Evolutionary conservation across 108 stramenopile species (phyloP), one percentile per base, ranked within the genome.

Genomic region (Skeletonema tropicum): DNA sequence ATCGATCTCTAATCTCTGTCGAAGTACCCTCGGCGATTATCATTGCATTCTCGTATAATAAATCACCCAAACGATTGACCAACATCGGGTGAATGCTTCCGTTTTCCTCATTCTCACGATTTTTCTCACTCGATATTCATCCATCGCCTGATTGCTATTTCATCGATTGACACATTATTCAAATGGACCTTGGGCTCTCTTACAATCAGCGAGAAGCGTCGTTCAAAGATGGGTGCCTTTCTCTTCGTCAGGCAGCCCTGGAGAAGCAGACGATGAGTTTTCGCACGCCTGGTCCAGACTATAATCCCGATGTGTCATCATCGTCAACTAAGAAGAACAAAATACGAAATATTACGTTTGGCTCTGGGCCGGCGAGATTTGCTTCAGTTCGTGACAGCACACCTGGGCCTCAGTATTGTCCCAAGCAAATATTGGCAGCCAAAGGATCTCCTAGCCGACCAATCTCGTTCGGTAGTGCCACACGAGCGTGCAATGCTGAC

Each of bases 341-440:
- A 59, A 65, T 81, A 52, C 36, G 80, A 26, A 70, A 85, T 41
- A 82, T 85, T 35, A 77, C 71, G 21, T 81, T 85, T 67, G 84
- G 84, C 5, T 79, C 78, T 11, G 83, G 77, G 0, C 74, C 78
- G 14, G 57, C 77, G 17, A 74, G 83, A 57, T 84, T 76, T 68
- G 68, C 68, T 62, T 74, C 79, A 29, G 75, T 60, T 10, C 64
- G 62, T 13, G 59, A 74, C 35, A 35, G 64, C 26, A 41, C 68
- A 21, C 74, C 74, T 45, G 42, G 42, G 4, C 42, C 42, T n/a
- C 15, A 45, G 15, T 45, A 45, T n/a, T 15, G 15, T 5, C 42
- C 42, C 3, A 60, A 60, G 5, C 12, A 32, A 29, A 29, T 32
- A 1, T 14, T 29, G 59, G 30, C 59, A 14, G 23, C 33, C 17